A percentile compares a stretch with the other conserved stretches of the same genome.
Evolutionary conservation across 2,329 filamentous ascomycete species (phyloP).

Genomic region (Xylaria sp.): DNA sequence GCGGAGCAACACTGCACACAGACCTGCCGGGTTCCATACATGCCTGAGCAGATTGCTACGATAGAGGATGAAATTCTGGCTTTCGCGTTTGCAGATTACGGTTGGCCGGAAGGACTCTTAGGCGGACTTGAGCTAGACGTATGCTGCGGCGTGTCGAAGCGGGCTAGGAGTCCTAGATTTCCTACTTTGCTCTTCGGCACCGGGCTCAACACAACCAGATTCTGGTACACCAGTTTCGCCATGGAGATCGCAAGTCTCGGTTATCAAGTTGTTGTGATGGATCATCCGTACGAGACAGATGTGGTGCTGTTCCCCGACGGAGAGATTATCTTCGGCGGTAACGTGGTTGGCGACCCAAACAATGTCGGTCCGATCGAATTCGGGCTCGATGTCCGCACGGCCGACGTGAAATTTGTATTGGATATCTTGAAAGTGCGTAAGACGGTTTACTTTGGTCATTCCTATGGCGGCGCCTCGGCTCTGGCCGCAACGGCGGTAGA

Average conservation of each 20-base stretch:
- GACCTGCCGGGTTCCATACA: conserved; percentile 19
- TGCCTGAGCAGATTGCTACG: conserved; percentile 12
- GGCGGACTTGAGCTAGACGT: conserved; percentile 19
- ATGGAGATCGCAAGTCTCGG: conserved; percentile 23
- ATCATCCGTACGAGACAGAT: conserved; percentile 27
- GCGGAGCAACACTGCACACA: conserved; percentile 12
- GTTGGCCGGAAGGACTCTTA: conserved; percentile 20
- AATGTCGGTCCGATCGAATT: conserved; percentile 19
- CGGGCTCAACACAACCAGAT: conserved; percentile 22
- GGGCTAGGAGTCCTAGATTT: background rate
- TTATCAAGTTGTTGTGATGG: conserved; percentile 24
- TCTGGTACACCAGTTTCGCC: conserved; percentile 24
- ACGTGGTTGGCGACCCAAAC: conserved; percentile 13
- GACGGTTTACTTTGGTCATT: conserved; percentile 26
- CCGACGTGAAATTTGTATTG: conserved; percentile 20
- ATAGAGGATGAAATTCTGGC: conserved; percentile 24
- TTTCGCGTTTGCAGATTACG: conserved; percentile 14
- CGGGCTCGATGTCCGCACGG: conserved; percentile 17
- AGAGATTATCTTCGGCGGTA: conserved; percentile 24
- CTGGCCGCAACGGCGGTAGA: conserved; percentile 9
- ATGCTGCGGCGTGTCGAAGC: conserved; percentile 20
- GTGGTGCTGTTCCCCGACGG: conserved; percentile 25
- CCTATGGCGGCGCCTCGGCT: conserved; percentile 23
- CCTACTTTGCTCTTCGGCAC: conserved; percentile 22
- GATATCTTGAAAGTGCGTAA: conserved; percentile 16